Conservation (phyloP, 2,329 filamentous ascomycete species). For the Alternaria arborescens region DNA sequence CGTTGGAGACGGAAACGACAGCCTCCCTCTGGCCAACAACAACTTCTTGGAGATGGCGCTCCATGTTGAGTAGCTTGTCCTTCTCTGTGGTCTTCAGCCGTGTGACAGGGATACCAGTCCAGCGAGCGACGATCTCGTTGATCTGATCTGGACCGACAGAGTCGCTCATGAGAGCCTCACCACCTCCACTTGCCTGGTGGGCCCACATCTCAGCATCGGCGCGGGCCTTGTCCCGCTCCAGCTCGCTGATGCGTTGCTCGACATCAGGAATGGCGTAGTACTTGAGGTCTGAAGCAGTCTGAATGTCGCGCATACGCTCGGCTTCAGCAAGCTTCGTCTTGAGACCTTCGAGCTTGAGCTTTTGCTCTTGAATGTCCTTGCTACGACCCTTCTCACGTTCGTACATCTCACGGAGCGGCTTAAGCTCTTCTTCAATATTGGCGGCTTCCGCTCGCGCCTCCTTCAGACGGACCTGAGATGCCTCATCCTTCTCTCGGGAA, state of each 20-base stretch:
- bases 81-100: constrained; percentile 94
- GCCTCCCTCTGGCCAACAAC: constrained; percentile 96
- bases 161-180: constrained; percentile 83
- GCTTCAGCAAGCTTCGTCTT: constrained; percentile 93
- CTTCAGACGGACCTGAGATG: constrained; percentile 81
- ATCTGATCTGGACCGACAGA: constrained; percentile 97
- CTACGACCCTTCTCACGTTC: constrained; percentile 90
- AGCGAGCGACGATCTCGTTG: constrained; percentile 96
- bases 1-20: constrained; percentile 90
- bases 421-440: constrained; percentile 92
- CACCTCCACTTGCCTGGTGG: constrained; percentile 63
- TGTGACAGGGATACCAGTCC: constrained; percentile 98
- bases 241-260: constrained; percentile 76
- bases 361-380: constrained; percentile 91
- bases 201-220: constrained; percentile 73
- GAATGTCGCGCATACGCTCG: constrained; percentile 84
- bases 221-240: constrained; percentile 81
- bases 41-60: constrained; percentile 80
- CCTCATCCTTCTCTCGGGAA: constrained; percentile 92
- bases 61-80: constrained; percentile 98
- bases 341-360: constrained; percentile 91
- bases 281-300: constrained; percentile 89
- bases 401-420: constrained; percentile 93
- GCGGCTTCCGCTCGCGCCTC: constrained; percentile 89
- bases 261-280: constrained; percentile 98